These are phyloP conservation scores for Nidularia sp. DNA, from an alignment of 768 basidiomycete species.

Conservation along the genomic window DNA sequence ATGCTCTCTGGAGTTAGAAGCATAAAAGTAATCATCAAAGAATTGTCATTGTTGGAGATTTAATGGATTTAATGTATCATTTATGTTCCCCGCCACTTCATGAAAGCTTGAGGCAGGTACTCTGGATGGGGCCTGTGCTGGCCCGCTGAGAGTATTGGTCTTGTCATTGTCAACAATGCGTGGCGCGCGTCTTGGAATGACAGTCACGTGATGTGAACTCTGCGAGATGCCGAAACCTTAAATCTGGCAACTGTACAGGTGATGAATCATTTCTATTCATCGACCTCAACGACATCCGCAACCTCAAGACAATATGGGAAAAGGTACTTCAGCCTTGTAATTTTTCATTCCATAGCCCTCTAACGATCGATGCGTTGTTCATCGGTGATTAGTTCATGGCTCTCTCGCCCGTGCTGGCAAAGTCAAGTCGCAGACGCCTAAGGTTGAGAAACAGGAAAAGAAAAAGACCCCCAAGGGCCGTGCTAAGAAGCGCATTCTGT, in stretches of 20 bases:
- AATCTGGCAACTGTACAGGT: conserved; percentile 37
- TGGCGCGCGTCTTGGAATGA: too few species aligned
- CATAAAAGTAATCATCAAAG: background rate
- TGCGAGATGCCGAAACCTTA: conserved; percentile 27
- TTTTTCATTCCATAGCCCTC: conserved; percentile 6
- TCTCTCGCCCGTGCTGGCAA: conserved; percentile 99
- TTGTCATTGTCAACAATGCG: too few species aligned
- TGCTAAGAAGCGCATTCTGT: conserved; percentile 93
- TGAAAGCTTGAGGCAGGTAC: too few species aligned
- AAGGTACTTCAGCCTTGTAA: conserved; percentile 40
- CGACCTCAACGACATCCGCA: conserved; percentile 28
- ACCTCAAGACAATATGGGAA: conserved; percentile 72
- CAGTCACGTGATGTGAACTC: background rate
- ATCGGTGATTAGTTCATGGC: conserved; percentile 81
- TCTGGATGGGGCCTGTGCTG: too few species aligned
- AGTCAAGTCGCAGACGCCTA: conserved; percentile 97
- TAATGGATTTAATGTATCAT: too few species aligned
- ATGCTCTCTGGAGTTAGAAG: conserved; percentile 45
- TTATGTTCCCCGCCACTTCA: too few species aligned
- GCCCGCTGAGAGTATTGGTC: background rate
- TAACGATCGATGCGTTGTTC: conserved; percentile 1
- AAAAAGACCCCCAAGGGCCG: conserved; percentile 97
- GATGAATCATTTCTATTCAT: conserved; percentile 20
- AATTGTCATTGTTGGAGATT: too few species aligned
- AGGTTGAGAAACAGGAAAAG: conserved; percentile 99